Evolutionary conservation across 345 rosid species (phyloP), one percentile per base, ranked within the genome.

Genomic region (Rhodomyrtus tomentosa): DNA sequence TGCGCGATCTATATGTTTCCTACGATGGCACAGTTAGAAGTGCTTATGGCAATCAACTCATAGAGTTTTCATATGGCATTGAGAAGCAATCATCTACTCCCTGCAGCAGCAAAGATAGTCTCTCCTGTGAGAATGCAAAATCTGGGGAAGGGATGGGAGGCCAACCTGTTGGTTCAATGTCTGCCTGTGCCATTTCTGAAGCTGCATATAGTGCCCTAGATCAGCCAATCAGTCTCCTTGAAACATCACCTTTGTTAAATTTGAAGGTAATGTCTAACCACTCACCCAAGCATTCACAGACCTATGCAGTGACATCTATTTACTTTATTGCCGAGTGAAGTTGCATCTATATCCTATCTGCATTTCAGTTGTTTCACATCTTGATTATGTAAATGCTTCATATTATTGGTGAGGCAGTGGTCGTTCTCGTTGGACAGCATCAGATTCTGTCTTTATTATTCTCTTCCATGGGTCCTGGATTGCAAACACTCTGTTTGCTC

Each of bases 161-260:
- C 74, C 91, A 92, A 81, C 93, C 98, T 80, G 94, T 95, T 12
- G 99, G 99, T 22, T 90, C 98, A 53, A 84, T 92, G 48, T 91
- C 98, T 50, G 98, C 98, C 86, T 95, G 96, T 88, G 95, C 99
- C 42, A 82, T 97, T 58, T 90, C 98, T 5, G 99, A 97, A 90
- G 98, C 98, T 52, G 98, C 99, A 45, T 97, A 97, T 85, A 93
- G 99, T 86, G 98, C 99, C 55, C 87, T 97, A 58, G 99, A 97
- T 88, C 98, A 97, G 59, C 99, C 99, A 4, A 85, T 97, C 49
- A 95, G 98, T 89, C 90, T 94, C 82, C 96, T 95, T 74, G 96
- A 95, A 91, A 90, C 91, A 86, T 93, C 96, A 48, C 98, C 98
- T 2, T 81, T 95, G 73, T 89, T 95, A 50, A 95, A 93, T 84